These are phyloP conservation scores for Pseudogymnoascus sp. DNA, from an alignment of 2,329 filamentous ascomycete species.

Conservation along the genomic window DNA sequence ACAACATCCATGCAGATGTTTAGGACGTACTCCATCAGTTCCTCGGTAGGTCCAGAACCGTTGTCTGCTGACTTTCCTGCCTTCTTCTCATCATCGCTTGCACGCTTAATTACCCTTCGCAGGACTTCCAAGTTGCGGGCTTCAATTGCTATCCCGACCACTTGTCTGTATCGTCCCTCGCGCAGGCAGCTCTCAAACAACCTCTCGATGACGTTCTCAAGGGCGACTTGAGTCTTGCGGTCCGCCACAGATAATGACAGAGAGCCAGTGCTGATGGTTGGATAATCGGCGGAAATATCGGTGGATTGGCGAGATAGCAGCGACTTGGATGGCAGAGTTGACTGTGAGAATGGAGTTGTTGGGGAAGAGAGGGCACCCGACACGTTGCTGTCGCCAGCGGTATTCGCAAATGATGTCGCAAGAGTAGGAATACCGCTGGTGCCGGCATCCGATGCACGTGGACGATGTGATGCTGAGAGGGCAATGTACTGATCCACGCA, in stretches of 20 bases:
- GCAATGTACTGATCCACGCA: constrained; percentile 97
- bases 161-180: constrained; percentile 84
- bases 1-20: constrained; percentile 97
- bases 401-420: constrained; percentile 69
- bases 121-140: constrained; percentile 87
- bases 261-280: constrained; percentile 31
- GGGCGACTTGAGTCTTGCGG: constrained; percentile 66
- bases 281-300: constrained; percentile 51
- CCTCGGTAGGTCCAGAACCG: constrained; percentile 62
- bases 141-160: constrained; percentile 93
- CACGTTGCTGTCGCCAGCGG: constrained; percentile 58
- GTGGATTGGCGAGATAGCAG: constrained; percentile 76
- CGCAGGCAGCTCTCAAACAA: constrained; percentile 86
- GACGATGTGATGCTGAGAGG: constrained; percentile 46
- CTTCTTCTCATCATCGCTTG: constrained; percentile 76
- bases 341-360: constrained; percentile 92
- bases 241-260: constrained; percentile 41
- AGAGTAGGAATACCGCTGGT: constrained; percentile 47
- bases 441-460: constrained; percentile 47
- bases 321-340: constrained; percentile 86
- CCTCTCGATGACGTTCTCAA: constrained; percentile 78
- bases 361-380: constrained; percentile 63
- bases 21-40: constrained; percentile 93
- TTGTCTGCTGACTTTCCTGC: constrained; percentile 50
- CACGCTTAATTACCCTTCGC: constrained; percentile 76